Evolutionary conservation across 768 basidiomycete genomes (phyloP), one percentile per base, ranked within the genome.

Genomic region (Candolleomyces aberdarensis): DNA sequence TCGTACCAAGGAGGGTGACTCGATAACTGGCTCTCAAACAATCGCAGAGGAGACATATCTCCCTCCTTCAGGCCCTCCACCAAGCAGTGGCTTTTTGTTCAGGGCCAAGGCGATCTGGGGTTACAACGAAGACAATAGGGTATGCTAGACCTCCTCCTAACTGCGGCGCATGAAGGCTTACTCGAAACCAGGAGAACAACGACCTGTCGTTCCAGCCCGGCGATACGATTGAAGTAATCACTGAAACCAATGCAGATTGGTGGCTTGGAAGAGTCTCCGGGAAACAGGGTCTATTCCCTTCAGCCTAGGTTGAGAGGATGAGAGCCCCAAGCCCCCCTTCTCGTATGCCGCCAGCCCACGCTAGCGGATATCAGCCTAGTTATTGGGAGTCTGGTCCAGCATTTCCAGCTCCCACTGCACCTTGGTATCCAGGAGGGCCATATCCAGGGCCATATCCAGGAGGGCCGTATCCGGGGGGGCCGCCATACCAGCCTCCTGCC

Each of bases 231-330:
- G 87, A 92, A 59, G 78, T 96, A 31, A 67, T 87, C 31, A 81
- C 83, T 29, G 86, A 93, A 68, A 89, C 83, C 54, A 91, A 93
- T 62, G 70, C 74, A 5, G 92, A 94, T 70, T 96, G 94, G 94
- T 96, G 93, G 93, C 83, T 82, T 9, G 93, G 93, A n/a, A 80
- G 74, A 62, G 67, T 75, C 59, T 81, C 83, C 44, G 86, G 86
- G 29, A 79, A 73, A 59, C 79, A 85, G 63, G 92, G 87, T 17
- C 77, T 93, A 39, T 92, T 94, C 74, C 93, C 92, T 0, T 80
- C 87, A 19, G 85, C 84, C 64, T 81, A 90, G 59, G 89, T 91
- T 44, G 85, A 89, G 72, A 83, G 80, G 64, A 67, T 22, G 62
- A 73, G 2, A 5, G 36, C 19, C 26, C 60, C 14, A 56, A 63